phyloP scores from a whole-genome alignment of 1,284 basidiomycete species.

The Ustanciosporium gigantosporum region DNA sequence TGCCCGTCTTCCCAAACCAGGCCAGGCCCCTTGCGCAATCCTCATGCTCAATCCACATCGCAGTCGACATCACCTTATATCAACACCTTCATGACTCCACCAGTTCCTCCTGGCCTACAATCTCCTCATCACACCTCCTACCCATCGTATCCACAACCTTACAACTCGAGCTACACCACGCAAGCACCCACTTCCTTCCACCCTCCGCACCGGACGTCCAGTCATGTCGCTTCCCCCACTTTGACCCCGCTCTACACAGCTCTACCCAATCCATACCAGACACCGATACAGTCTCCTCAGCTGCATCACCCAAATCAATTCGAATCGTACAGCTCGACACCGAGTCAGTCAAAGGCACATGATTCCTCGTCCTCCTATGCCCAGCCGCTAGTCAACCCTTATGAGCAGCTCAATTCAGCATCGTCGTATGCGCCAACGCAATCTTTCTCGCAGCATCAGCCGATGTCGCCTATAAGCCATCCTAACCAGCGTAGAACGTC shows the following conservation, averaged over 20 bases:
- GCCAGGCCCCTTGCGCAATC: too few species aligned
- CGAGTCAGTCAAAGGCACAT: neutral
- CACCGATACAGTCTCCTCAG: too few species aligned
- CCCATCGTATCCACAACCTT: too few species aligned
- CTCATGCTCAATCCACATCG: too few species aligned
- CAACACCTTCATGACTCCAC: neutral
- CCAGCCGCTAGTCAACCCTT: slow-evolving; percentile 18
- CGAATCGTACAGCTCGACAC: neutral
- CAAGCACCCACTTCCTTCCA: neutral
- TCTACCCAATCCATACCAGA: too few species aligned
- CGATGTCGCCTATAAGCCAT: neutral
- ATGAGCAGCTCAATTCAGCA: slow-evolving; percentile 7
- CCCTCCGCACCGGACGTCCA: neutral
- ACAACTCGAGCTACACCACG: neutral
- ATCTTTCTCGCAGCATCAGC: neutral
- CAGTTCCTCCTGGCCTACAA: too few species aligned
- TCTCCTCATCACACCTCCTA: too few species aligned
- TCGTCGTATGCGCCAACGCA: neutral
- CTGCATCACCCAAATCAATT: too few species aligned
- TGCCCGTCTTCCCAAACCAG: too few species aligned
- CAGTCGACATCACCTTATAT: too few species aligned
- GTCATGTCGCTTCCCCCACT: neutral
- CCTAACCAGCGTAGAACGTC: neutral
- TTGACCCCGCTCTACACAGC: too few species aligned
- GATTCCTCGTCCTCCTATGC: neutral